Base-by-base conservation (phyloP, 768 basidiomycete species). In the Amanita rimosa region DNA sequence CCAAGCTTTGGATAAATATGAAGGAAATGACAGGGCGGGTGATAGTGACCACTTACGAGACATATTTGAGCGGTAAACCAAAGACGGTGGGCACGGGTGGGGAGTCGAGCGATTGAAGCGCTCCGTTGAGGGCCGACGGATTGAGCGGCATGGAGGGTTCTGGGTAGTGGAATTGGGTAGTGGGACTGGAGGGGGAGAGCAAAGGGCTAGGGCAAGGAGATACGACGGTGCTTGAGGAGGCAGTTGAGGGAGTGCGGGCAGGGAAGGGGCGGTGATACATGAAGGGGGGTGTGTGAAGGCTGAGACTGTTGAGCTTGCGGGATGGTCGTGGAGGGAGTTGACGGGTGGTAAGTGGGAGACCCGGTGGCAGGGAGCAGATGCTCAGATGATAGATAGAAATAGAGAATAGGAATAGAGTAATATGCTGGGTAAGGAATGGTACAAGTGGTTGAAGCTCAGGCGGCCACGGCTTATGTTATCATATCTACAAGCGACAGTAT, bases 1-100 rank as follows among this genome's bases (percentile, higher is more conserved):
- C 78, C 51, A 90, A 73, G 11, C 85, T 86, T 57, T 41, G 35
- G 21, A 37, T 45, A 13, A 24, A 48, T 26, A 46, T 50, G 21
- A 52, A 21, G 17, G 37, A 35, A 41, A 34, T 4, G 45, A 49
- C 21, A 17, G 34, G 7, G 44, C 27, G 40, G 16, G 27, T 22
- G 14, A 43, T 16, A 49, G 49, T 48, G 44, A 3, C 3, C 33
- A 59, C 84, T 69, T 60, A 85, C 83, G 85, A 85, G 10, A 87
- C 73, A 52, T 85, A 87, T 83, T 87, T 87, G 56, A 87, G 67
- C 11, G 83, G 84, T 58, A 87, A 56, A 8, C 85, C 85, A 51
- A 71, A 85, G 52, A 87, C 67, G 10, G 73, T 78, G 0, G 84
- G 82, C 8, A 58, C 54, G 42, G 55, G 46, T 11, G 58, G 63